Conservation (phyloP, 768 basidiomycete species). For the Boletus rubroflammeus region DNA sequence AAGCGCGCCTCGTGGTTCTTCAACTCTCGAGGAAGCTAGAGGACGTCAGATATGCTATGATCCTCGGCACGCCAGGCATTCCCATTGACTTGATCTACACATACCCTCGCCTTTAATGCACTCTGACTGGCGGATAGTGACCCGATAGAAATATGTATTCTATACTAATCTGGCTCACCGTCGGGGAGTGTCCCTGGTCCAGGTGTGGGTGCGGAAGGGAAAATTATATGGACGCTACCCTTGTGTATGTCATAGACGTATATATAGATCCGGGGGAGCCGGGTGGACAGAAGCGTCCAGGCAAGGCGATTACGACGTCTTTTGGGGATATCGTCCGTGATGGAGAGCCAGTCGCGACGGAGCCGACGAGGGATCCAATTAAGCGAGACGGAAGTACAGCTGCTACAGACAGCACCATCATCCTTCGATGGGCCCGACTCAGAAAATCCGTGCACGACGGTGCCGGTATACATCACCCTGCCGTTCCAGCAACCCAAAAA, state of each 20-base stretch:
- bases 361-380: constrained; percentile 17
- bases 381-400: constrained; percentile 14
- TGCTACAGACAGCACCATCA: constrained; percentile 1
- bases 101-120: constrained; percentile 28
- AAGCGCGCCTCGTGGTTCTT: constrained; percentile 96
- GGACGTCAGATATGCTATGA: constrained; percentile 10
- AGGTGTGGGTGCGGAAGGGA: constrained; percentile 21
- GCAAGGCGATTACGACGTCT: constrained; percentile 18
- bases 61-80: constrained; percentile 11
- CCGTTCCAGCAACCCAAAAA: constrained; percentile 26
- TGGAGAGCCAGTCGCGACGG: constrained; percentile 6
- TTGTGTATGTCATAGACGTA: constrained; percentile 22
- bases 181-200: constrained; percentile 21
- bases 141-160: constrained; percentile 14
- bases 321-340: not conserved
- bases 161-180: constrained; percentile 29
- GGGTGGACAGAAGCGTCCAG: constrained; percentile 10
- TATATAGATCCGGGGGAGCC: constrained; percentile 14
- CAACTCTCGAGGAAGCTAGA: constrained; percentile 63
- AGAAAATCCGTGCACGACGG: constrained; percentile 7
- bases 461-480: constrained; percentile 15
- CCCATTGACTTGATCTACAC: constrained; percentile 28
- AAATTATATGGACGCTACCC: constrained; percentile 21
- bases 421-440: not conserved
- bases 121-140: constrained; percentile 9